Conservation (phyloP, 192 early-diverging fungal species). For the Mortierella antarctica region DNA sequence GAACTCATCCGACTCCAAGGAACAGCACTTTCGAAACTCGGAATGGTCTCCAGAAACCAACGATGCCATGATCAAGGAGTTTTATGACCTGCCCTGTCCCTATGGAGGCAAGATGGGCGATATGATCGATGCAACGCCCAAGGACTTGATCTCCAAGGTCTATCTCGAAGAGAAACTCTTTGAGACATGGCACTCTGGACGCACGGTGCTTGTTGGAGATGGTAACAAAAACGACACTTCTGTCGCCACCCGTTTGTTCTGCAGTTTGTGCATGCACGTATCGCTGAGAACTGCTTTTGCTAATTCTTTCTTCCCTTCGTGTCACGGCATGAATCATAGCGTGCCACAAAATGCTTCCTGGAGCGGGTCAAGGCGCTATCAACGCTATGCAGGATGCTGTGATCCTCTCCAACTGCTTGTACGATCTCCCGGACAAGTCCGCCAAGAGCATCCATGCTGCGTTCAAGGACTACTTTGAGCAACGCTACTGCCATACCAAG, state of each 20-base stretch:
- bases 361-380: constrained; percentile 32
- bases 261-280: not conserved
- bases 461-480: constrained; percentile 18
- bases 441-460: constrained; percentile 10
- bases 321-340: not conserved
- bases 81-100: constrained; percentile 1
- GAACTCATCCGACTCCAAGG: constrained; percentile 7
- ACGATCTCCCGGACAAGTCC: constrained; percentile 19
- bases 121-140: constrained; percentile 33
- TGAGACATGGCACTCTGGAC: constrained; percentile 30
- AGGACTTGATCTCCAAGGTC: constrained; percentile 31
- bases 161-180: constrained; percentile 46
- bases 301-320: not conserved
- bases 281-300: not conserved
- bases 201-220: constrained; percentile 31
- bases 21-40: constrained; percentile 23
- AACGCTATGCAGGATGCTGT: constrained; percentile 49
- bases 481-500: constrained; percentile 24
- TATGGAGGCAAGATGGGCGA: constrained; percentile 40
- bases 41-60: constrained; percentile 29
- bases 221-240: constrained; percentile 14
- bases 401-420: constrained; percentile 29
- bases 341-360: constrained; percentile 39
- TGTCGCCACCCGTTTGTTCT: not conserved
- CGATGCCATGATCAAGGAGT: constrained; percentile 27